Conservation (phyloP, 345 rosid species). For the Triadica sebifera region DNA sequence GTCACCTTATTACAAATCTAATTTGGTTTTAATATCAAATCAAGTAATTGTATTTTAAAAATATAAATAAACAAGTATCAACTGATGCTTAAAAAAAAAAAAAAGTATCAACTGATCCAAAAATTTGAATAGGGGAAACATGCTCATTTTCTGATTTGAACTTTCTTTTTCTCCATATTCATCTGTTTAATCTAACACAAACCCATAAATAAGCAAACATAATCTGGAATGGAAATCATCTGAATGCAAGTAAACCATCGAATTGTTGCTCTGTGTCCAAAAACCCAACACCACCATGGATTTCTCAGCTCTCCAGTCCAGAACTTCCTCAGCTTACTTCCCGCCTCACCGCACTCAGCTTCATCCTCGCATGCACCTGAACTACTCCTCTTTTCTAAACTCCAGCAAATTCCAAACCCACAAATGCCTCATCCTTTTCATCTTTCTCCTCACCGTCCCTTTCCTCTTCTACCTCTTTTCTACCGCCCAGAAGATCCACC, state of each 20-base stretch:
- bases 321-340: slow-evolving; percentile 35
- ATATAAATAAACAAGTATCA: too few relatives aligned
- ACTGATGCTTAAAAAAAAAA: too few relatives aligned
- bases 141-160: too few relatives aligned
- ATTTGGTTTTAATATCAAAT: too few relatives aligned
- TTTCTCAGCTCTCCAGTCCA: slow-evolving; percentile 32
- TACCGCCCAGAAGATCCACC: slow-evolving; percentile 41
- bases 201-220: too few relatives aligned
- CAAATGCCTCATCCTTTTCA: slow-evolving; percentile 27
- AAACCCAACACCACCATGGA: slow-evolving; percentile 23
- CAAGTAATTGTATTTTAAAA: too few relatives aligned
- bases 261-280: background rate
- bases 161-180: too few relatives aligned
- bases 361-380: slow-evolving; percentile 48
- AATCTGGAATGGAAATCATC: background rate
- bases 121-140: too few relatives aligned
- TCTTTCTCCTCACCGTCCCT: slow-evolving; percentile 33
- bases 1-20: too few relatives aligned
- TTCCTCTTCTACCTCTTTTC: slow-evolving; percentile 42
- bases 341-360: slow-evolving; percentile 54
- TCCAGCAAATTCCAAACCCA: slow-evolving; percentile 11
- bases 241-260: background rate
- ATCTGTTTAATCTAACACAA: too few relatives aligned
- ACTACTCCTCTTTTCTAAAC: slow-evolving; percentile 8
- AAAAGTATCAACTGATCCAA: too few relatives aligned